Evolutionary conservation across 2,329 filamentous ascomycete genomes (phyloP).

Genomic region (Didymella pomorum): DNA sequence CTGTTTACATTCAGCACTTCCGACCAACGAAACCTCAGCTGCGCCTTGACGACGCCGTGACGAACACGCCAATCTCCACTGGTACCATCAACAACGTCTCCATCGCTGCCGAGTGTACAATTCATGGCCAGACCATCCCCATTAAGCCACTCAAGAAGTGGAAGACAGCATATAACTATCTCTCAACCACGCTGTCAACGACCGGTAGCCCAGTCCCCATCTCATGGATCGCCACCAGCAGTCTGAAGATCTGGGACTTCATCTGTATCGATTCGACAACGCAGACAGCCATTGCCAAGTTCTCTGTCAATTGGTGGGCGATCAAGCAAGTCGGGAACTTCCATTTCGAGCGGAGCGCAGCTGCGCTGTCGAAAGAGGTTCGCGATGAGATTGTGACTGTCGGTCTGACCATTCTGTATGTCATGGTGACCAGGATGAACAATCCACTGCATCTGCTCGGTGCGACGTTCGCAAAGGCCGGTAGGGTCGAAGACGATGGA

Average conservation of each 20-base stretch:
- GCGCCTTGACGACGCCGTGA: constrained; percentile 20
- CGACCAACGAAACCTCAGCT: constrained; percentile 31
- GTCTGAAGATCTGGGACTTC: constrained; percentile 32
- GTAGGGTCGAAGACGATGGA: constrained; percentile 20
- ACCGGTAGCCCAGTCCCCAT: constrained; percentile 16
- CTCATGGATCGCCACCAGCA: constrained; percentile 27
- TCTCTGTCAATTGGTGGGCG: constrained; percentile 29
- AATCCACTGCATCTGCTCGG: constrained; percentile 31
- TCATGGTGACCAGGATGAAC: constrained; percentile 31
- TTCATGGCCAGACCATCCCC: constrained; percentile 23
- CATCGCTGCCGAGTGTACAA: constrained; percentile 27
- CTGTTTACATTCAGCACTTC: constrained; percentile 32
- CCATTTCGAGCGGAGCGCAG: constrained; percentile 24
- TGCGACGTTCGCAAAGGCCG: constrained; percentile 28
- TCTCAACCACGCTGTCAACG: constrained; percentile 23
- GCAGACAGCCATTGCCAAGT: constrained; percentile 30
- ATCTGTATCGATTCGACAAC: constrained; percentile 28
- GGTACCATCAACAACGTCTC: constrained; percentile 28
- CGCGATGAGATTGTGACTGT: constrained; percentile 32
- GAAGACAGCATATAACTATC: constrained; percentile 34
- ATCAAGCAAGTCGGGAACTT: constrained; percentile 32
- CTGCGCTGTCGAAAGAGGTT: constrained; percentile 16
- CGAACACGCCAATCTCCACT: constrained; percentile 18
- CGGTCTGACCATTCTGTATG: constrained; percentile 30
- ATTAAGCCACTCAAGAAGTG: constrained; percentile 31